These are phyloP conservation scores for Phytopythium vexans DNA, from an alignment of 352 stramenopile genomes.

Conservation along the genomic window DNA sequence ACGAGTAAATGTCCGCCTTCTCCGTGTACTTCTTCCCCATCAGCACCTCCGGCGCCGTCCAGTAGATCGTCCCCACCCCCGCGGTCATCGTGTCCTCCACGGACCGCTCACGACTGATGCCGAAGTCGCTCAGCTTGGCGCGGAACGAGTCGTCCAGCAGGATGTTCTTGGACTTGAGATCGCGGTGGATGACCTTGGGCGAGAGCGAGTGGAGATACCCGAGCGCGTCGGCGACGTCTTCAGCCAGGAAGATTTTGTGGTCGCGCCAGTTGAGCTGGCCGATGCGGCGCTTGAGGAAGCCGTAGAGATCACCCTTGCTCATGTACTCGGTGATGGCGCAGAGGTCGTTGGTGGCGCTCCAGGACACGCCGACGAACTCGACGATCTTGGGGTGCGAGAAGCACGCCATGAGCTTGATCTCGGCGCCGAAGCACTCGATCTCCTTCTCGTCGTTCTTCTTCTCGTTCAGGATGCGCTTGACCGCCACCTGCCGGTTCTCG, in stretches of 20 bases:
- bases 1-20: slow-evolving; percentile 84
- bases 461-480: slow-evolving; percentile 81
- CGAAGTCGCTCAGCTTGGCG: slow-evolving; percentile 72
- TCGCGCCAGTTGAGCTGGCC: slow-evolving; percentile 69
- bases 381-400: slow-evolving; percentile 84
- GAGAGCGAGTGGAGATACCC: slow-evolving; percentile 70
- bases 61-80: slow-evolving; percentile 82
- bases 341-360: slow-evolving; percentile 65
- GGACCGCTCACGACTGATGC: slow-evolving; percentile 72
- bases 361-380: slow-evolving; percentile 75
- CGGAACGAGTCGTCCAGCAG: slow-evolving; percentile 59
- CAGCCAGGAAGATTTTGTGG: slow-evolving; percentile 70
- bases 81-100: slow-evolving; percentile 82
- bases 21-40: slow-evolving; percentile 85
- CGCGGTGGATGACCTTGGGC: slow-evolving; percentile 79
- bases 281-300: slow-evolving; percentile 65
- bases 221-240: slow-evolving; percentile 70
- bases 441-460: slow-evolving; percentile 82
- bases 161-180: slow-evolving; percentile 81
- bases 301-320: slow-evolving; percentile 68
- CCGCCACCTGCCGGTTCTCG: slow-evolving; percentile 72
- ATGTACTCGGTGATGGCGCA: slow-evolving; percentile 85
- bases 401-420: slow-evolving; percentile 86
- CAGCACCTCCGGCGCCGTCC: slow-evolving; percentile 77
- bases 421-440: slow-evolving; percentile 79